Conservation (phyloP, 305 asterid species). For the Salvia sclarea region DNA sequence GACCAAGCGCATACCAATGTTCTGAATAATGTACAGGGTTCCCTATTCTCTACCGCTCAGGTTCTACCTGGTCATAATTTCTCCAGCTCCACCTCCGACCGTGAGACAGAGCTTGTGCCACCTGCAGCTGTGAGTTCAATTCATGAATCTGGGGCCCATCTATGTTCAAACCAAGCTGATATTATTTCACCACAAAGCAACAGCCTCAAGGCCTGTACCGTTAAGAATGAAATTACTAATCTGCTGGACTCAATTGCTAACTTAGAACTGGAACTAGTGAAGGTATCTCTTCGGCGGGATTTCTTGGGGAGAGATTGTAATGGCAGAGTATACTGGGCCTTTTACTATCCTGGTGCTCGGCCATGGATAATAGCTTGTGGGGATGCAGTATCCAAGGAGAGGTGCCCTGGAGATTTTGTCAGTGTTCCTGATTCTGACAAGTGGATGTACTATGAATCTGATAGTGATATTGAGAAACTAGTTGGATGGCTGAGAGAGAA, state of each 20-base stretch:
- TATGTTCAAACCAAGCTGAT: slow-evolving; percentile 40
- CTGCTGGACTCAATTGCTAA: slow-evolving; percentile 62
- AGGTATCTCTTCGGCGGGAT: slow-evolving; percentile 70
- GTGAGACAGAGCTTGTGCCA: slow-evolving; percentile 24
- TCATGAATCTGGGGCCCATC: slow-evolving; percentile 30
- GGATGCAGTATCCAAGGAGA: slow-evolving; percentile 44
- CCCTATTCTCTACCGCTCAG: slow-evolving; percentile 38
- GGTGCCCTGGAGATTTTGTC: slow-evolving; percentile 42
- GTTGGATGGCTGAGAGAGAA: slow-evolving; percentile 78
- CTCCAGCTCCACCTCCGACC: slow-evolving; percentile 38
- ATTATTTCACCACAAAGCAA: slow-evolving; percentile 43
- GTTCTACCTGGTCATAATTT: slow-evolving; percentile 35
- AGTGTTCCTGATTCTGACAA: slow-evolving; percentile 54
- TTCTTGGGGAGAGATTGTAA: slow-evolving; percentile 83
- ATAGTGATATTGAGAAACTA: slow-evolving; percentile 61
- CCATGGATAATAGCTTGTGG: slow-evolving; percentile 72
- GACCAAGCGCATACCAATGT: slow-evolving; percentile 34
- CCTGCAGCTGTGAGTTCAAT: slow-evolving; percentile 28
- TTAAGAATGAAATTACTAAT: slow-evolving; percentile 52
- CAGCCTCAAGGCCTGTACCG: slow-evolving; percentile 43
- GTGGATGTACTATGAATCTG: slow-evolving; percentile 77
- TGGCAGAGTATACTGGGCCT: slow-evolving; percentile 83
- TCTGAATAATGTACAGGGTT: slow-evolving; percentile 25
- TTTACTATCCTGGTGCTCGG: slow-evolving; percentile 51
- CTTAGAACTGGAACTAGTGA: slow-evolving; percentile 59